A percentile compares a stretch with the other conserved stretches of the same genome.
phyloP scores from a whole-genome alignment of 305 asterid genomes.

The Solanum hybrid region DNA sequence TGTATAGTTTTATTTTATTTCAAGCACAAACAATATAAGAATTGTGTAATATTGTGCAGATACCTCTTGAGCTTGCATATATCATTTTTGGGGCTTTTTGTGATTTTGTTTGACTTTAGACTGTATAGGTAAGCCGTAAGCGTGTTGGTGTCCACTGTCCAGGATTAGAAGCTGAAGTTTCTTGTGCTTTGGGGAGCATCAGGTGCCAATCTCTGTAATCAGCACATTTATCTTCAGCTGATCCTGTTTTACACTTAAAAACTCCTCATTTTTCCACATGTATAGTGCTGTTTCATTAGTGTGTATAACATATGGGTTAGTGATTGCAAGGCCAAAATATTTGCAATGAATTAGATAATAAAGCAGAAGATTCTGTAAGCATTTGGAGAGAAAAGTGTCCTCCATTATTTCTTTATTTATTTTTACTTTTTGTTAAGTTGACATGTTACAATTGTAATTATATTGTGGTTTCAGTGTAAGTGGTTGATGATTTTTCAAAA shows the following conservation, averaged over 20 bases:
- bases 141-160: neutral
- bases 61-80: neutral
- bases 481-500: neutral
- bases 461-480: neutral
- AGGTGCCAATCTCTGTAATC: neutral
- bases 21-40: neutral
- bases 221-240: neutral
- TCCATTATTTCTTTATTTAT: neutral
- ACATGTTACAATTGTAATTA: neutral
- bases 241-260: neutral
- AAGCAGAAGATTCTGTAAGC: neutral
- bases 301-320: neutral
- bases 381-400: neutral
- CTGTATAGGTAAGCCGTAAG: neutral
- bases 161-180: neutral
- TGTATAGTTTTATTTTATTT: neutral
- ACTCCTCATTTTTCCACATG: neutral
- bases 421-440: neutral
- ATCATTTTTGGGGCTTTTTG: neutral
- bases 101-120: neutral
- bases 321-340: neutral
- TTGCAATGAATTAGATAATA: neutral
- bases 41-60: neutral
- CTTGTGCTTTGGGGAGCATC: neutral
- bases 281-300: neutral